These are phyloP conservation scores for Incumbomyces lentus DNA, from an alignment of 2,329 filamentous ascomycete genomes.

Conservation along the genomic window DNA sequence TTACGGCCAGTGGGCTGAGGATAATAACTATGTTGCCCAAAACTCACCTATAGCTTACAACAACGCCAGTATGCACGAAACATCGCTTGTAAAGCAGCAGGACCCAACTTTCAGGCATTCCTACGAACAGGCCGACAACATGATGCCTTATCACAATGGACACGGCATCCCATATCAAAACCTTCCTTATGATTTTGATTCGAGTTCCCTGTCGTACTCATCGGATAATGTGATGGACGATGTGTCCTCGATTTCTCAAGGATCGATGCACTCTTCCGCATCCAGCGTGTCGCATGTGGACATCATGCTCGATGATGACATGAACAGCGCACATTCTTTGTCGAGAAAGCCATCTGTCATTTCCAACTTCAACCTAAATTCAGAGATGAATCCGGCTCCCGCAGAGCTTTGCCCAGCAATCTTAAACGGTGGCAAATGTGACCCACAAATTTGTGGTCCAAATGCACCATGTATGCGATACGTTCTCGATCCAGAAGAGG, in stretches of 20 bases:
- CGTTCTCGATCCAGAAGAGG: conserved; percentile 9
- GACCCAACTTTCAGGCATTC: not conserved
- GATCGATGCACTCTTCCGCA: conserved; percentile 2
- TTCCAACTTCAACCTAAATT: not conserved
- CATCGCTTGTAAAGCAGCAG: not conserved
- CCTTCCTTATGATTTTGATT: conserved; percentile 6
- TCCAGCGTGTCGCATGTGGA: conserved; percentile 1
- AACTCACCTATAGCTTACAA: not conserved
- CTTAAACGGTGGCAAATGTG: conserved; percentile 17
- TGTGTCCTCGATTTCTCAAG: conserved; percentile 6
- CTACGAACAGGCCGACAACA: not conserved
- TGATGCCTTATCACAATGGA: conserved; percentile 2
- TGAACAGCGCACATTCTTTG: not conserved
- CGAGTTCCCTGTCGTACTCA: not conserved
- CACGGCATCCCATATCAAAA: conserved; percentile 1
- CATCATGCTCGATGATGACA: conserved; percentile 5
- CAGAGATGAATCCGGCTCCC: not conserved
- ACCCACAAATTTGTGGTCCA: conserved; percentile 17
- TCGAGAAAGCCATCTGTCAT: conserved; percentile 1
- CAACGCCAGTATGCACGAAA: not conserved
- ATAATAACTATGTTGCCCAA: not conserved
- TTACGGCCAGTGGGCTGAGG: conserved; percentile 6
- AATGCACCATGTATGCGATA: conserved; percentile 21
- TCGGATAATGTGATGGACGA: conserved; percentile 2
- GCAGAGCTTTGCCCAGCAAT: conserved; percentile 15